phyloP scores from a whole-genome alignment of 2,329 filamentous ascomycete species.

The Epichloe typhina region DNA sequence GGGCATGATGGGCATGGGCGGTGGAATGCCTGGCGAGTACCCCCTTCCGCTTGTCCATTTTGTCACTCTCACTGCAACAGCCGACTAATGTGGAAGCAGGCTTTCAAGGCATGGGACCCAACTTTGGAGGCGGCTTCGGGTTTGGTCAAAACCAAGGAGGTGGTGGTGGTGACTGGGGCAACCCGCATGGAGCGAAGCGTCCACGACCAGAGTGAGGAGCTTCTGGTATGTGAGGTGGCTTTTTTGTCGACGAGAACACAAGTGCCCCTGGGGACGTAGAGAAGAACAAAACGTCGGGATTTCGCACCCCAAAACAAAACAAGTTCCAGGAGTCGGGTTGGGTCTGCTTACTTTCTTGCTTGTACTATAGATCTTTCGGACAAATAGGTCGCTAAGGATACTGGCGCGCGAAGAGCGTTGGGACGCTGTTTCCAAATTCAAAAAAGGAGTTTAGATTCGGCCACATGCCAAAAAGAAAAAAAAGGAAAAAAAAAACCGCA shows the following conservation, averaged over 20 bases:
- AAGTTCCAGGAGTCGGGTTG: neutral
- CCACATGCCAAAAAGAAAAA: neutral
- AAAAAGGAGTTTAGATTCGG: neutral
- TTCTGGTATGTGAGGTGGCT: neutral
- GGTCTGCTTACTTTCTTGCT: slow-evolving; percentile 3
- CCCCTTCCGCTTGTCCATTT: neutral
- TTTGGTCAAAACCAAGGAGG: slow-evolving; percentile 42
- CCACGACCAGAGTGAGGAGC: slow-evolving; percentile 52
- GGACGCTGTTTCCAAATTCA: neutral
- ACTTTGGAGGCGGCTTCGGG: slow-evolving; percentile 59
- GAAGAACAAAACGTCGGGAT: neutral
- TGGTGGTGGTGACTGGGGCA: slow-evolving; percentile 50
- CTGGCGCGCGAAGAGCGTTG: slow-evolving; percentile 6
- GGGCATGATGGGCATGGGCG: slow-evolving; percentile 39
- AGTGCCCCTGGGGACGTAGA: neutral
- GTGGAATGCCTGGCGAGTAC: slow-evolving; percentile 23
- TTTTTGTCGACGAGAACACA: neutral
- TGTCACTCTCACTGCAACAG: too few relatives aligned
- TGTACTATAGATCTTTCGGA: slow-evolving; percentile 5
- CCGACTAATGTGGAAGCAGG: slow-evolving; percentile 25
- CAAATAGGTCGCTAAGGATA: neutral
- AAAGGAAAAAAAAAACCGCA: neutral
- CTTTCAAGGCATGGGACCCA: slow-evolving; percentile 55
- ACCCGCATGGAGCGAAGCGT: slow-evolving; percentile 70
- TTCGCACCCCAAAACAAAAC: neutral